Conservation (phyloP, 1,284 basidiomycete genomes). For the Sparassis latifolia region DNA sequence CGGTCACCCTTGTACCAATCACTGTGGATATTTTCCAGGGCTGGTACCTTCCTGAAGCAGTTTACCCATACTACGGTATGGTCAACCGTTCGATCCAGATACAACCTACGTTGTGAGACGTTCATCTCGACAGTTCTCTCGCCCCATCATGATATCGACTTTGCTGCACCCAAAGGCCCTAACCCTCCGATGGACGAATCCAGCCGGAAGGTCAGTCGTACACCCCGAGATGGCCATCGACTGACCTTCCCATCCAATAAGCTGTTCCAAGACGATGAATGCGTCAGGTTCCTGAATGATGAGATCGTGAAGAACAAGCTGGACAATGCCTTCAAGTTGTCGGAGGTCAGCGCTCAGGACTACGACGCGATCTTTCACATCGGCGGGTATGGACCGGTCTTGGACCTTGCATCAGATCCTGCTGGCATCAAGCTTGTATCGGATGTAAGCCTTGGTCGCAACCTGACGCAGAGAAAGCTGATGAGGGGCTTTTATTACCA, state of each 20-base stretch:
- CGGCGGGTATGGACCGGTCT: slow-evolving; percentile 69
- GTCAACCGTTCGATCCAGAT: neutral
- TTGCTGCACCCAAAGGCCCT: slow-evolving; percentile 65
- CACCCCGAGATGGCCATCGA: slow-evolving; percentile 1
- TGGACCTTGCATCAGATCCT: slow-evolving; percentile 58
- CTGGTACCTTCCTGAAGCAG: slow-evolving; percentile 70
- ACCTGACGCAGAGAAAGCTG: slow-evolving; percentile 11
- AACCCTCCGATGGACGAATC: slow-evolving; percentile 65
- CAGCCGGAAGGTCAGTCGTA: slow-evolving; percentile 43
- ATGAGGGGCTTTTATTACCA: slow-evolving; percentile 13
- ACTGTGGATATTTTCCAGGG: slow-evolving; percentile 32
- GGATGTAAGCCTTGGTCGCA: slow-evolving; percentile 33
- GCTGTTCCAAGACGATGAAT: slow-evolving; percentile 52
- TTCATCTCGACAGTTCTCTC: slow-evolving; percentile 32
- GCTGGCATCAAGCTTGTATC: slow-evolving; percentile 53
- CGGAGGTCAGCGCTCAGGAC: slow-evolving; percentile 49
- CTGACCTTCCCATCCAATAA: slow-evolving; percentile 18
- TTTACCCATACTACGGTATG: slow-evolving; percentile 68
- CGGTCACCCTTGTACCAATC: neutral
- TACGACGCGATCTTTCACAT: slow-evolving; percentile 77
- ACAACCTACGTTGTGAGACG: neutral
- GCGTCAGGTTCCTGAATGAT: slow-evolving; percentile 60
- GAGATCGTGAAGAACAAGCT: slow-evolving; percentile 48
- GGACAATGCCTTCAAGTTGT: slow-evolving; percentile 53
- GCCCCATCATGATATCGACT: slow-evolving; percentile 54